Base-by-base conservation (phyloP, 2,329 filamentous ascomycete genomes). In the Aspergillus jensenii region DNA sequence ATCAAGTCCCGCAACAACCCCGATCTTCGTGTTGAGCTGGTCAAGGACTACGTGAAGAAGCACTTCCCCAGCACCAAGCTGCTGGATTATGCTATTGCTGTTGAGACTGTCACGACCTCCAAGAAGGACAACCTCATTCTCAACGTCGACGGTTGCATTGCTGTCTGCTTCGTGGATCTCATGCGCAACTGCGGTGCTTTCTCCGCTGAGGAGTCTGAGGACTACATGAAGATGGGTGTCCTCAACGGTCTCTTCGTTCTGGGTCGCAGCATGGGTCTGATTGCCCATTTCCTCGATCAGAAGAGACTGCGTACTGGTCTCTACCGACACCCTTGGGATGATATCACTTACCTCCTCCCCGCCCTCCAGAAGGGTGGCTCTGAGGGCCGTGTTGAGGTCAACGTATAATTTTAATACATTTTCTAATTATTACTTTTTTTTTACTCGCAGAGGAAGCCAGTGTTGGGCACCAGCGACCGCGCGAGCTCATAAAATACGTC, bases 41-140 rank as follows among this genome's bases (percentile, higher is more conserved):
- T 99, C 75, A 99, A 98, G 86, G 93, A 99, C 81, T 99, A 95
- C 79, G 95, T 96, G 75, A 85, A 93, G 81, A 90, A 93, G 84
- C 91, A 95, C 83, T 99, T 99, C 89, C 92, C 95, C 69, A 93
- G 82, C 82, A 91, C 90, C 86, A 98, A 98, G 87, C 88, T 98
- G 75, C 91, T 99, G 76, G 95, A 99, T 83, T 99, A 97, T 78
- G 95, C 95, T 67, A 87, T 99, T 74, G 95, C 95, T 47, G 95
- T 99, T 67, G 95, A 99, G 87, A 90, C 90, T 11, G 95, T 99
- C 65, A 99, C 95, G 56, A 99, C 95, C 51, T 97, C 92, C 66
- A 99, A 99, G 90, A 99, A 99, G 87, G 95, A 99, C 83, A 99
- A 98, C 85, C 87, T 99, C 68, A 99, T 99, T 71, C 88, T 99